Base-by-base conservation (phyloP, 1,139 yeast genomes). In the Sugiyamaella castrensis region DNA sequence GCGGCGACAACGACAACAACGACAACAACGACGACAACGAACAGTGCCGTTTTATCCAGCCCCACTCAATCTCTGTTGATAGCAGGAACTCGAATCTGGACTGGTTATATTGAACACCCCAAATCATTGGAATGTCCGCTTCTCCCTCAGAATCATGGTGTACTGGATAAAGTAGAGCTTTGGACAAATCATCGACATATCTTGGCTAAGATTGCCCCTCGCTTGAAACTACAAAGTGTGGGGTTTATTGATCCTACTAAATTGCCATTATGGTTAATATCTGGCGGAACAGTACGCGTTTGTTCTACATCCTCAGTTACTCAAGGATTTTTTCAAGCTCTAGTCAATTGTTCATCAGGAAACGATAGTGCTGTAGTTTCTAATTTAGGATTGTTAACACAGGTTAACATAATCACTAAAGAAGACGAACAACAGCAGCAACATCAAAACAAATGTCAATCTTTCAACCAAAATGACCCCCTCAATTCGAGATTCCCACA, bases 261-360 rank as follows among this genome's bases (percentile, higher is more conserved):
- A 33, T 37, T 63, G 4, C 66, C 66, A 9, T 37, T 60, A 12
- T 62, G 65, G 62, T 39, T 53, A 8, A 46, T 65, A 7, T 43
- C 50, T 9, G 60, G 64, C 7, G 58, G 63, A 6, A 56, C 52
- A 33, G 39, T 60, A 38, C 50, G 51, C 13, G 61, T 65, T 12
- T 52, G 50, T 39, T 43, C 61, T 8, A 46, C 40, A 6, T 54
- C 55, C 30, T 43, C 46, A 9, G 12, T n/a, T 4, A 53, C 63
- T 7, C 31, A 27, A 13, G 37, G 37, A 44, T 65, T 54, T 42
- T 64, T 65, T 43, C 45, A 55, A 24, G 47, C 56, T 32, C 48
- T 64, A 32, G 53, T 56, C 1, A 52, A 51, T 5, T 41, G 53
- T 26, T 38, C 43, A 12, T 54, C 46, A 5, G 42, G 31, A 11